phyloP scores from a whole-genome alignment of 305 asterid species.

The Fraxinus xanthoxyloides region DNA sequence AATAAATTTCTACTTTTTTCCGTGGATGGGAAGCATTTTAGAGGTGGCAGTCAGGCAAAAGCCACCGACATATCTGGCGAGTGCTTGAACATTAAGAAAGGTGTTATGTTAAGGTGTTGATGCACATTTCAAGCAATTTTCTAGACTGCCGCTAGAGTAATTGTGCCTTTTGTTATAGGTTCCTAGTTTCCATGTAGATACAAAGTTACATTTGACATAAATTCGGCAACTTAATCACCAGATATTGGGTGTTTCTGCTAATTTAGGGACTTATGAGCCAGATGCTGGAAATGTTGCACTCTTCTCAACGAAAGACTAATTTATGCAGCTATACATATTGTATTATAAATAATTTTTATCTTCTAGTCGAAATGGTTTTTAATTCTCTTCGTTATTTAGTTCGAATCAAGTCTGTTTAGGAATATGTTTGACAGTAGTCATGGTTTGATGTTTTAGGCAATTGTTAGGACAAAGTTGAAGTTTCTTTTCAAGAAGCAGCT shows the following conservation, averaged over 20 bases:
- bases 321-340: not conserved
- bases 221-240: not conserved
- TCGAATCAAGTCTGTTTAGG: not conserved
- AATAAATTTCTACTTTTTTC: not conserved
- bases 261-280: not conserved
- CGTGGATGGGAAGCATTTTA: not conserved
- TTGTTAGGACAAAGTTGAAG: slow-evolving; percentile 34
- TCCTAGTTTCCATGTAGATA: not conserved
- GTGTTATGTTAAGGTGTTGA: not conserved
- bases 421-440: slow-evolving; percentile 2
- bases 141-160: not conserved
- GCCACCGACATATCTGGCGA: not conserved
- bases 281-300: not conserved
- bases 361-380: not conserved
- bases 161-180: not conserved
- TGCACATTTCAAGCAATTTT: not conserved
- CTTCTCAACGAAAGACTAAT: not conserved
- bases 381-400: not conserved
- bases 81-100: not conserved
- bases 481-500: slow-evolving; percentile 62
- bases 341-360: not conserved
- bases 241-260: not conserved
- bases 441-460: slow-evolving; percentile 28
- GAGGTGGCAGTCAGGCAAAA: not conserved
- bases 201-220: not conserved